phyloP scores from a whole-genome alignment of 495 filamentous ascomycete species.

The Daldinia vernicosa region DNA sequence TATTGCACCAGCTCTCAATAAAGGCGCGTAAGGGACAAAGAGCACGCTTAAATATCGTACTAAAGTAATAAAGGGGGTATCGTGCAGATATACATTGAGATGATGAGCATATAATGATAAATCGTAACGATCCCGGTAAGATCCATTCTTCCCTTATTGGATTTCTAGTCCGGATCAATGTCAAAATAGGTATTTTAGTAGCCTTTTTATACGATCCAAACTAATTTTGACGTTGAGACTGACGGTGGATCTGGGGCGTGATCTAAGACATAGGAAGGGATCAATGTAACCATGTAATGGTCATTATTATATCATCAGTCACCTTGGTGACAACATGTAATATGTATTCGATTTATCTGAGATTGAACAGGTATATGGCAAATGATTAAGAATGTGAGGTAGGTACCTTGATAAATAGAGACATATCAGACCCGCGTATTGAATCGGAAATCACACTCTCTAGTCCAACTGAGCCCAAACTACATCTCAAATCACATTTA shows the following conservation, averaged over 20 bases:
- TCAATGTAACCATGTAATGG: background rate
- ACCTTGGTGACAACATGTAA: background rate
- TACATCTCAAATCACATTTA: background rate
- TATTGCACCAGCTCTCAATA: background rate
- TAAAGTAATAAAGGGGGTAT: background rate
- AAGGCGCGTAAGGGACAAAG: background rate
- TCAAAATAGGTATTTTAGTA: background rate
- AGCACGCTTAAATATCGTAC: background rate
- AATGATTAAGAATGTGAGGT: background rate
- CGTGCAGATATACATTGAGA: background rate
- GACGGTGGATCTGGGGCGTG: background rate
- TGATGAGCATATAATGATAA: background rate
- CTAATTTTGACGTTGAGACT: constrained; percentile 4
- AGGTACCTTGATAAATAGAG: background rate
- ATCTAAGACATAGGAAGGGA: background rate
- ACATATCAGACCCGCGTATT: background rate
- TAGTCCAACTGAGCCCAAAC: background rate
- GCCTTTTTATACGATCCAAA: background rate
- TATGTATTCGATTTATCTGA: background rate
- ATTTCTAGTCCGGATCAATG: background rate
- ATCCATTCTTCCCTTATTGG: background rate
- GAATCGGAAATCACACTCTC: background rate
- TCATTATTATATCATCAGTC: constrained; percentile 23
- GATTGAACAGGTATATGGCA: background rate
- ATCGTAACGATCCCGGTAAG: background rate